Base-by-base conservation (phyloP, 2,329 filamentous ascomycete genomes). In the Leptographium flavum region DNA sequence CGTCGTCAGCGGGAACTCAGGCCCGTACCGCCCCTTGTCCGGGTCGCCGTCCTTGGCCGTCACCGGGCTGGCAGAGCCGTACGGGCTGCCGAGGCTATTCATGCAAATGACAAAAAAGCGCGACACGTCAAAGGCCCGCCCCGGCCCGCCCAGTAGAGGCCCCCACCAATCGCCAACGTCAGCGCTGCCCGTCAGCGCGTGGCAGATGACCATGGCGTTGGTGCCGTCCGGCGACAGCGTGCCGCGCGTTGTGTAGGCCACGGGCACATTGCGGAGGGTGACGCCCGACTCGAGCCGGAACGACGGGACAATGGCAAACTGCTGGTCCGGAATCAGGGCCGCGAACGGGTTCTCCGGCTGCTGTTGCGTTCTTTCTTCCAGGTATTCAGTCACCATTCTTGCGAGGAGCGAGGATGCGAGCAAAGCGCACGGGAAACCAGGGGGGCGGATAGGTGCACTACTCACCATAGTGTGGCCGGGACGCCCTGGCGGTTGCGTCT, bases 251-350 rank as follows among this genome's bases (percentile, higher is more conserved):
- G 76, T 83, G 59, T 81, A 83, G 36, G 79, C 79, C 43, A 83
- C 68, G 2, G 79, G 79, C 15, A 81, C 70, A 75, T 96, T 92
- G 54, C 73, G 67, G 19, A 98, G 72, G 1, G 76, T 82, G 22
- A 83, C 86, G 41, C 92, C 92, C 2, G 88, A 96, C 63, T 98
- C 92, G 53, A 98, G 83, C 9, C 83, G 87, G 62, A 95, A 94
- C 23, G 81, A 80, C 2, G 92, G 90, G 45, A 98, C 76, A 49
- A 92, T 76, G 47, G 83, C 87, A 57, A 94, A 83, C 45, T 82
- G 73, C 65, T 96, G 92, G 56, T 94, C 82, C 43, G 87, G 81
- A 43, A 98, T 94, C 57, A 96, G 72, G 52, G 73, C 66, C 49
- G 85, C 78, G 61, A 88, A 96, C 27, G 88, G 90, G 65, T 96